Evolutionary conservation across 2,329 filamentous ascomycete genomes (phyloP), one percentile per base, ranked within the genome.

Genomic region (Nemania bipapillata): DNA sequence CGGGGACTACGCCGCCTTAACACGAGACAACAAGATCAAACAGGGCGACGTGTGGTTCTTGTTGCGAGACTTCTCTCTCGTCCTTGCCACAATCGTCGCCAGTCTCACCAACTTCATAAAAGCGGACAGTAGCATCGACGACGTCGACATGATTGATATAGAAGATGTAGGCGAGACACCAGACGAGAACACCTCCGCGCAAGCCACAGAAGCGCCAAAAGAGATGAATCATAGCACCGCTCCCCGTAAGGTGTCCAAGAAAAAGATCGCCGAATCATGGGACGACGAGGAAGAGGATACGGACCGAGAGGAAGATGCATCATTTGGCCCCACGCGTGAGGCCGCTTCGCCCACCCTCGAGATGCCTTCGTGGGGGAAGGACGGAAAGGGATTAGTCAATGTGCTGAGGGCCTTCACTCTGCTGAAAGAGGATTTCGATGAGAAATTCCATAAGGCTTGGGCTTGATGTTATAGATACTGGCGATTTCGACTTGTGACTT

Each of bases 71-170:
- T 86, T 86, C 62, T 84, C 81, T 0, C 76, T 87, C 22, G 77
- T 90, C 0, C 82, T 92, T 0, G 90, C 91, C 0, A 92, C 92
- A 9, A 92, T 96, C 71, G 86, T 92, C 37, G 89, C 90, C 0
- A 89, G 86, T 55, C 77, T 92, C 1, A 83, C 83, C 5, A 86
- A 86, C 69, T 86, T 90, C 73, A 81, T 90, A 70, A 85, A 85
- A 22, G 80, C 86, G 4, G 80, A 80, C 11, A 80, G 79, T 5
- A 81, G 80, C 8, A 83, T 83, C 37, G 80, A 83, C 59, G 84
- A 85, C 61, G 58, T 32, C 7, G 74, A 72, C 4, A 83, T 86
- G 78, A 79, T 86, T 7, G 84, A 87, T 54, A 79, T 80, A 0
- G 79, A 82, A 37, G 77, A 77, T 17, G 78, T 77, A 20, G 77